Percentiles rank a stretch among this genome's conserved stretches.
Conservation (phyloP, 805 yeast genomes). For the Ogataea parapolymorpha region DNA sequence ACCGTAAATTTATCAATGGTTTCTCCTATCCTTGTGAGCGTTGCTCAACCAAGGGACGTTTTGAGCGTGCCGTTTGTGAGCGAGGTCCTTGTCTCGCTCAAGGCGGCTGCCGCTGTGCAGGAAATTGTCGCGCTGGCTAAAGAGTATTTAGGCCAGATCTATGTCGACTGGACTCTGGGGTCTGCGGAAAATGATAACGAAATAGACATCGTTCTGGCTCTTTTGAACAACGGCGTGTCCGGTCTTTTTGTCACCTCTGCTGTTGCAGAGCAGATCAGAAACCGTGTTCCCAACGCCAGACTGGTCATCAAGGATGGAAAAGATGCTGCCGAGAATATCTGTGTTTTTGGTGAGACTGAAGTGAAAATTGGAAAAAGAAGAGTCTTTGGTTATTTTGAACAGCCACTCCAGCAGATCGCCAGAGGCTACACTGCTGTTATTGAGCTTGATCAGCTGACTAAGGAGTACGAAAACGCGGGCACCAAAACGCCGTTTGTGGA, state of each 20-base stretch:
- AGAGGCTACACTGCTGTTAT: slow-evolving; percentile 38
- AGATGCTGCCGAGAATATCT: slow-evolving; percentile 20
- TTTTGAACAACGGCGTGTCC: slow-evolving; percentile 32
- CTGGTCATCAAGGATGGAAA: slow-evolving; percentile 25
- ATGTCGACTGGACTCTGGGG: slow-evolving; percentile 24
- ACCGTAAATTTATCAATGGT: slow-evolving; percentile 21
- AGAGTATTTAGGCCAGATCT: slow-evolving; percentile 18
- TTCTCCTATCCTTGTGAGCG: slow-evolving; percentile 34
- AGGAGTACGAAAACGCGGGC: slow-evolving; percentile 30
- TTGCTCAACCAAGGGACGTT: slow-evolving; percentile 13
- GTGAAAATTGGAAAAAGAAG: slow-evolving; percentile 16
- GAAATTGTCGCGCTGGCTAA: slow-evolving; percentile 16
- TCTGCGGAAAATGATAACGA: slow-evolving; percentile 16
- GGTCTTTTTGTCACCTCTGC: slow-evolving; percentile 24
- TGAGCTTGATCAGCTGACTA: slow-evolving; percentile 29
- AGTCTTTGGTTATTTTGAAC: slow-evolving; percentile 13
- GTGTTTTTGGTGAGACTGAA: slow-evolving; percentile 16
- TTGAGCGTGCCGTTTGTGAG: slow-evolving; percentile 27
- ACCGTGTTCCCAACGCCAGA: slow-evolving; percentile 34
- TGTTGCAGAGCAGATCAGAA: slow-evolving; percentile 20
- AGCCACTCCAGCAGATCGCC: slow-evolving; percentile 23
- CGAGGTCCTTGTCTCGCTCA: slow-evolving; percentile 26
- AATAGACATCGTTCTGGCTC: slow-evolving; percentile 19
- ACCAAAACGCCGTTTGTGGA: slow-evolving; percentile 33
- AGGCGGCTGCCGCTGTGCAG: slow-evolving; percentile 13